Base-by-base conservation (phyloP, 2,329 filamentous ascomycete genomes). In the Akanthomyces muscarius region DNA sequence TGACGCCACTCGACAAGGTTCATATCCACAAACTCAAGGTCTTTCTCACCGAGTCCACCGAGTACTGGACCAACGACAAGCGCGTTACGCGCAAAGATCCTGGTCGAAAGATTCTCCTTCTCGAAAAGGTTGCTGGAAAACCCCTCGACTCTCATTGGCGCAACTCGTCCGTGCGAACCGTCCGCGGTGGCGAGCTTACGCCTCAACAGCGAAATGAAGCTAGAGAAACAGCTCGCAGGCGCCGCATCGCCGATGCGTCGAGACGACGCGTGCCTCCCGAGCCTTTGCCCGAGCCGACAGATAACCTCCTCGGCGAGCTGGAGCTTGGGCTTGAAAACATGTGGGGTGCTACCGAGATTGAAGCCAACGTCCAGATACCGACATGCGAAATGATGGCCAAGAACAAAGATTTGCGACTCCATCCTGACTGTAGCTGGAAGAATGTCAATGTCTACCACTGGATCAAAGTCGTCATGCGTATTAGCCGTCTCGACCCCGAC, bases 391-490 rank as follows among this genome's bases (percentile, higher is more conserved):
- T 89, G 71, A 93, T 96, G 89, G 86, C 89, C 25, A 89, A 88
- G 69, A 88, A 93, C 70, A 83, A 83, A 72, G 74, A 75, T 10
- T 62, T 84, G 44, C 84, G 86, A 64, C 77, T 97, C 64, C 89
- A 97, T 73, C 94, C 94, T 60, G 92, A 97, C 72, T 96, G 92
- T 61, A 96, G 92, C 63, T 97, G 94, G 81, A 90, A 92, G 71
- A 96, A 96, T 66, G 94, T 96, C 59, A 91, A 95, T 70, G 92
- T 97, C 61, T 92, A 91, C 73, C 93, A 97, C 73, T 97, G 92
- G 92, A 96, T 97, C 75, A 97, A 97, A 85, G 91, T 97, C 71
- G 92, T 97, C 65, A 91, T 97, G 86, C 89, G 93, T 59, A 88
- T 97, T 53, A 97, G 92, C 36, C 92, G 91, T 69, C 80, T 89